Conservation (phyloP, 148 eudicot genomes). For the Fagopyrum homotropicum region DNA sequence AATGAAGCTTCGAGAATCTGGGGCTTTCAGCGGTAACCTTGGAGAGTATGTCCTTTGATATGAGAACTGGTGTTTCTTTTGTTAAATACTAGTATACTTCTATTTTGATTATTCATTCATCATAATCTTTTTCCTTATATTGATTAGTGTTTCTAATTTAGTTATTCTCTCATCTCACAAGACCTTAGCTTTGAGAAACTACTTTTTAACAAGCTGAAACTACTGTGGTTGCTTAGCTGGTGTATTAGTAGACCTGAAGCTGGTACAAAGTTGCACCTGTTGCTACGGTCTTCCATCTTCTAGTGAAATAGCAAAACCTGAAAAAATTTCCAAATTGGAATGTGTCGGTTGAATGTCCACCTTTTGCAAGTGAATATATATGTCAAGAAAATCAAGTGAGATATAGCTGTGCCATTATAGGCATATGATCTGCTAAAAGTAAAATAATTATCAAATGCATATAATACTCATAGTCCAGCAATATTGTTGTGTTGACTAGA, state of each 20-base stretch:
- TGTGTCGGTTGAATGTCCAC: not conserved
- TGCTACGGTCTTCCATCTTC: not conserved
- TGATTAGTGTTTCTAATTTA: not conserved
- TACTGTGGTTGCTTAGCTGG: not conserved
- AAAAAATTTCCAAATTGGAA: not conserved
- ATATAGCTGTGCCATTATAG: not conserved
- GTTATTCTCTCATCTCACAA: not conserved
- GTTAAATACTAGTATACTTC: not conserved
- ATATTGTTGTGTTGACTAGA: not conserved
- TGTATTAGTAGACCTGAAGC: not conserved
- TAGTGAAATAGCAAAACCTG: not conserved
- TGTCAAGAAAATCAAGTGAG: not conserved
- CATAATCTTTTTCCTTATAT: not conserved
- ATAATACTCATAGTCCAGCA: not conserved
- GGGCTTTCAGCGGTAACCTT: slow-evolving; percentile 71
- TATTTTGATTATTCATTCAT: not conserved
- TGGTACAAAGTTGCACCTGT: not conserved
- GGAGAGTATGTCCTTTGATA: slow-evolving; percentile 64
- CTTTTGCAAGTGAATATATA: not conserved
- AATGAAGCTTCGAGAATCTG: slow-evolving; percentile 78
- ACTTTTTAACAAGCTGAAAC: not conserved
- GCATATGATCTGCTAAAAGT: not conserved
- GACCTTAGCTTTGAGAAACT: not conserved
- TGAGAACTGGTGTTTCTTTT: not conserved
- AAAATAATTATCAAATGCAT: not conserved